Base-by-base conservation (phyloP, 1,284 basidiomycete species). In the Kalmanozyma brasiliensis region DNA sequence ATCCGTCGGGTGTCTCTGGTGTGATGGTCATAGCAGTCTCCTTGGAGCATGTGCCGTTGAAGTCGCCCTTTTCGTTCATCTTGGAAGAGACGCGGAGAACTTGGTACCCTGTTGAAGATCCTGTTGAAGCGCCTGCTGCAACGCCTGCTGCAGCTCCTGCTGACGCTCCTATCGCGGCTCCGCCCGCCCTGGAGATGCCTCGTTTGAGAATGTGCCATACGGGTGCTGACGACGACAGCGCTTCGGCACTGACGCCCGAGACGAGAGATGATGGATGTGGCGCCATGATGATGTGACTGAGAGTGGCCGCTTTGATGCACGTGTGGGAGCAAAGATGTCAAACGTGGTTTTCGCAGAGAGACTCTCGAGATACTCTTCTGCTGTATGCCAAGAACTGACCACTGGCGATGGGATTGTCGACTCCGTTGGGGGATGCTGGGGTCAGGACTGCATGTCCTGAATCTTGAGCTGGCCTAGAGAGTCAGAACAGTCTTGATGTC, bases 31-130 rank as follows among this genome's bases (percentile, higher is more conserved):
- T 66, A 16, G 63, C 68, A 26, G 59, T 22, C 22, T 62, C 55
- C 36, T 40, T 61, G 8, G 58, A 43, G 34, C 68, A 71, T 19
- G 62, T 66, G 42, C 68, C 68, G 34, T 71, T 71, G 49, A 71
- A 71, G 44, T 71, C 68, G 33, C 68, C 68, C 19, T 49, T 46
- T 17, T 65, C 55, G 49, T 66, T 58, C 68, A 71, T 71, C 45
- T 43, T 47, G n/a, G 62, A 38, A 5, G 68, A 71, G 19, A 59
- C 30, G 30, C 61, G 67, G 14, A 65, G 44, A 2, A 49, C 47
- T 33, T 47, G 47, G 44, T 56, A 52, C 23, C 41, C 49, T 13
- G 48, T 51, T 24, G 52, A 44, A 16, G 52, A 20, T 7, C 33
- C 30, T 16, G 40, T 51, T 16, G 63, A 66, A n/a, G n/a, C n/a